These are phyloP conservation scores for Margaritispora aquatica DNA, from an alignment of 495 filamentous ascomycete species.

Conservation along the genomic window DNA sequence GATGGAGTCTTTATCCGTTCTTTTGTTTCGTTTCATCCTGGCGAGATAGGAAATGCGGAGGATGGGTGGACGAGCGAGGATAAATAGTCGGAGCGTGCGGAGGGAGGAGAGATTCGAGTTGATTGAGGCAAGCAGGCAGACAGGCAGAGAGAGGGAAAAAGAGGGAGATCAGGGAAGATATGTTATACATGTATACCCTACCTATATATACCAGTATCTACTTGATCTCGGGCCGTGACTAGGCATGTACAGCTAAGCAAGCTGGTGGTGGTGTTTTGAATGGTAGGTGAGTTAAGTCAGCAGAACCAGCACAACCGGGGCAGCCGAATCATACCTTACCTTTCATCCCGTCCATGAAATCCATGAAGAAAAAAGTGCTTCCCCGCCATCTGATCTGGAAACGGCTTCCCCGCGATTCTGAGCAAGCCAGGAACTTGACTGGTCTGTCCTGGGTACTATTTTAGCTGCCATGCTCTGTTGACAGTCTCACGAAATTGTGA, in stretches of 20 bases:
- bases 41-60: neutral
- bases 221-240: neutral
- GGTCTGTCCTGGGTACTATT: too few relatives aligned
- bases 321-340: too few relatives aligned
- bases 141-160: too few relatives aligned
- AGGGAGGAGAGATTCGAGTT: neutral
- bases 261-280: too few relatives aligned
- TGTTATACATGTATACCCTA: too few relatives aligned
- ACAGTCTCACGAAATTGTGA: neutral
- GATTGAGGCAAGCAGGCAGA: neutral
- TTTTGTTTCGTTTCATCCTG: neutral
- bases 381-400: too few relatives aligned
- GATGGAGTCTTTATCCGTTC: neutral
- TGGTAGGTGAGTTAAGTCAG: neutral
- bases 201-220: neutral
- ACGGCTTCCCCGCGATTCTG: neutral
- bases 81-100: neutral
- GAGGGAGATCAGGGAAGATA: too few relatives aligned
- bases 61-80: neutral
- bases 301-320: neutral
- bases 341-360: too few relatives aligned
- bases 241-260: too few relatives aligned
- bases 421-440: too few relatives aligned
- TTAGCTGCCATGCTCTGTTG: too few relatives aligned
- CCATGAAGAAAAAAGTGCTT: too few relatives aligned